These are phyloP conservation scores for Podospora anserina DNA, from an alignment of 495 filamentous ascomycete genomes.

Conservation along the genomic window DNA sequence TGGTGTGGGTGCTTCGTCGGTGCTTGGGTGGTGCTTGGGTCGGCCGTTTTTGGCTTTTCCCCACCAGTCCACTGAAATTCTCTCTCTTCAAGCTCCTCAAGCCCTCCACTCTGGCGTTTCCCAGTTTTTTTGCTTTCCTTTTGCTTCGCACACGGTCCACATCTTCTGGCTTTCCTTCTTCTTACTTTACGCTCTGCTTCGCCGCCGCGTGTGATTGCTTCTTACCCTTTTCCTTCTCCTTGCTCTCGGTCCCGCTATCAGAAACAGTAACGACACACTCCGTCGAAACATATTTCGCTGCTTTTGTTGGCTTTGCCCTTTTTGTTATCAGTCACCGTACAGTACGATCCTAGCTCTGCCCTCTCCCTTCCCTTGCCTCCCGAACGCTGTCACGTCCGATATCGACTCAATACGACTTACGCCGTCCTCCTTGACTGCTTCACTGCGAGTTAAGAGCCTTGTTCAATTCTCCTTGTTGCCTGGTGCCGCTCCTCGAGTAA, in stretches of 20 bases:
- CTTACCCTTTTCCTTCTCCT: conserved; percentile 17
- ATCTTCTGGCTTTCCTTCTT: conserved; percentile 25
- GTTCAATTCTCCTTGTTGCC: conserved; percentile 18
- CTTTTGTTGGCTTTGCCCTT: conserved; percentile 16
- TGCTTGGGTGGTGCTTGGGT: conserved; percentile 12
- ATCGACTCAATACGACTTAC: conserved; percentile 1
- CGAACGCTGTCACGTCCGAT: background rate
- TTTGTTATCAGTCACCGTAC: background rate
- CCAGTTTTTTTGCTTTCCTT: conserved; percentile 27
- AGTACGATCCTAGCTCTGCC: conserved; percentile 2
- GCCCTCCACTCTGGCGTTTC: conserved; percentile 21
- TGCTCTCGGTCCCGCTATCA: background rate
- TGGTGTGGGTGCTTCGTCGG: background rate
- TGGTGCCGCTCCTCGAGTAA: conserved; percentile 18
- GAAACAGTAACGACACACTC: conserved; percentile 18
- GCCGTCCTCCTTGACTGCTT: conserved; percentile 17
- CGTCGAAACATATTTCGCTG: conserved; percentile 30
- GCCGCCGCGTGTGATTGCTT: conserved; percentile 12
- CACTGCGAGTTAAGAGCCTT: conserved; percentile 8
- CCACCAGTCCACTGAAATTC: conserved; percentile 35
- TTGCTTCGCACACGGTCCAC: conserved; percentile 26
- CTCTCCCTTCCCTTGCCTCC: background rate
- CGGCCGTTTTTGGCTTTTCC: conserved; percentile 29
- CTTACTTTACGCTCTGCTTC: conserved; percentile 20
- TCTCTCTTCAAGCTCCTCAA: conserved; percentile 18